These are phyloP conservation scores for Meredithiella fracta DNA, from an alignment of 2,329 filamentous ascomycete species.

Conservation along the genomic window DNA sequence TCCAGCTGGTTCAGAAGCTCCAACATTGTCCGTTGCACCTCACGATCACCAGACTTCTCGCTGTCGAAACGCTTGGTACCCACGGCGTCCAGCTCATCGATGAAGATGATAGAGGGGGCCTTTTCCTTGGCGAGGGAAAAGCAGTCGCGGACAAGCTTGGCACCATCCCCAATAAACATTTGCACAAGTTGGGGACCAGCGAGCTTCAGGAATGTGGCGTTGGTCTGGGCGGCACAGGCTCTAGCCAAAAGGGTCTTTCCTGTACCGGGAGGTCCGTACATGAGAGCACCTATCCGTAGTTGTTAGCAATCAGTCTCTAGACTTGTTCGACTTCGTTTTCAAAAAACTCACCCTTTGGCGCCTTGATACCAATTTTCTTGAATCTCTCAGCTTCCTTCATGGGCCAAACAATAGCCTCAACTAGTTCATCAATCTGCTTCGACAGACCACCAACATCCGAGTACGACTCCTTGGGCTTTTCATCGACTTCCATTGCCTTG, in stretches of 20 bases:
- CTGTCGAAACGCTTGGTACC: conserved; percentile 98
- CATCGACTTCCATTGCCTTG: conserved; percentile 99
- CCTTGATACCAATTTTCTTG: conserved; percentile 99
- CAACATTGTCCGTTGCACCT: conserved; percentile 97
- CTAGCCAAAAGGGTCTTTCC: conserved; percentile 85
- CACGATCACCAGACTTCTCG: conserved; percentile 92
- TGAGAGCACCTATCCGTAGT: conserved; percentile 57
- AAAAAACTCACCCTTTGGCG: conserved; percentile 68
- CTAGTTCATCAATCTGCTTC: conserved; percentile 97
- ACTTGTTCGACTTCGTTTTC: not conserved
- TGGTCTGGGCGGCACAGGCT: conserved; percentile 93
- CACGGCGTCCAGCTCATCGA: conserved; percentile 95
- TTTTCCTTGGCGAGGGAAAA: conserved; percentile 98
- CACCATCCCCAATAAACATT: conserved; percentile 98
- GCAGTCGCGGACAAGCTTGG: conserved; percentile 92
- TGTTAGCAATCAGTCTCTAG: not conserved
- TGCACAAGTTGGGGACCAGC: conserved; percentile 94
- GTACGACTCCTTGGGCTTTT: conserved; percentile 99
- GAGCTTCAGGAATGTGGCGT: conserved; percentile 96
- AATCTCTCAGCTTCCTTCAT: conserved; percentile 99
- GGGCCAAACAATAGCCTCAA: conserved; percentile 96
- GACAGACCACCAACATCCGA: conserved; percentile 92
- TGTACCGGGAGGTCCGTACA: conserved; percentile 90
- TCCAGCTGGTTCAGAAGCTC: conserved; percentile 97
- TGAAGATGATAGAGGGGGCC: conserved; percentile 97